Percentiles rank a stretch among this genome's conserved stretches.
Conservation (phyloP, 2,329 filamentous ascomycete genomes). For the Calonectria fujianensis region DNA sequence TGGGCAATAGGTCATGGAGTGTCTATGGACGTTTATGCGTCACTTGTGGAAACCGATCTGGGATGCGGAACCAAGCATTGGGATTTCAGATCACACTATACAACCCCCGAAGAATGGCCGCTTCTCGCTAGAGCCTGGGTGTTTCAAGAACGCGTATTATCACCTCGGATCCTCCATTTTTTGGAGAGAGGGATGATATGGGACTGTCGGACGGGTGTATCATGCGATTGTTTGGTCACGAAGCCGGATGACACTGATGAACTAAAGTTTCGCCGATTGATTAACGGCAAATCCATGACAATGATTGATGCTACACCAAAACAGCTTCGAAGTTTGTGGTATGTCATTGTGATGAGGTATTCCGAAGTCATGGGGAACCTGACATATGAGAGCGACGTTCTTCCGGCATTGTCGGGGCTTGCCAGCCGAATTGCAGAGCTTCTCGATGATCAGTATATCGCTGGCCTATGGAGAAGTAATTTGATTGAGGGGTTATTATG, state of each 20-base stretch:
- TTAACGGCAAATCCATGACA: constrained; percentile 32
- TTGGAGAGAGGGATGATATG: constrained; percentile 34
- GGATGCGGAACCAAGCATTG: constrained; percentile 27
- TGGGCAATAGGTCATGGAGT: constrained; percentile 19
- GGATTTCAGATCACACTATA: not conserved
- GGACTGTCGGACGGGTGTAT: constrained; percentile 33
- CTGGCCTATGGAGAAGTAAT: constrained; percentile 32
- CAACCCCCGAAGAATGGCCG: constrained; percentile 29
- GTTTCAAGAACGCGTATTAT: constrained; percentile 43
- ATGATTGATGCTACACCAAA: constrained; percentile 29
- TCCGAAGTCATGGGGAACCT: constrained; percentile 37
- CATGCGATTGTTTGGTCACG: constrained; percentile 26
- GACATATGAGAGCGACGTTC: constrained; percentile 38
- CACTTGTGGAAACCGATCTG: not conserved
- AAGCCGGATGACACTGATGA: constrained; percentile 17
- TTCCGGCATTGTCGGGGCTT: constrained; percentile 42
- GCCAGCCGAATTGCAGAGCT: constrained; percentile 34
- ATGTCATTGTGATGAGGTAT: constrained; percentile 36
- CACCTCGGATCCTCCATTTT: constrained; percentile 42
- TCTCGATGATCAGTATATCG: constrained; percentile 30
- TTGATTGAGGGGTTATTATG: constrained; percentile 37
- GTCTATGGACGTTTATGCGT: constrained; percentile 23
- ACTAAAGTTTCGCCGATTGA: constrained; percentile 27
- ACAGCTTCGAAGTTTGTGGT: constrained; percentile 36
- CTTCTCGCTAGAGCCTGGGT: constrained; percentile 43